phyloP scores from a whole-genome alignment of 2,329 filamentous ascomycete genomes.

The Thyridium curvatum region DNA sequence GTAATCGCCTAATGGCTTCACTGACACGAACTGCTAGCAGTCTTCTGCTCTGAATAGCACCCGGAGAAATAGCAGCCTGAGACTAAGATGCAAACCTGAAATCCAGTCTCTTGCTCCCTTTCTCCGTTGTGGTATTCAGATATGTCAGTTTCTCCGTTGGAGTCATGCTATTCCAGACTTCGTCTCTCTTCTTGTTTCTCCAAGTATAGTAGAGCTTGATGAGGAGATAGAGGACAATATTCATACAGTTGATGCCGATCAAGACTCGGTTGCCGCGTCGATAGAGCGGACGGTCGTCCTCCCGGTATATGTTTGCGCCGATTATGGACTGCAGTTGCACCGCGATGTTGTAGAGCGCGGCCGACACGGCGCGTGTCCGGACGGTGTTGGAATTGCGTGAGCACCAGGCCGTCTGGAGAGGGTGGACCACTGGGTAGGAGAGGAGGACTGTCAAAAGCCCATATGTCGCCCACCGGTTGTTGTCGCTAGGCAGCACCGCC shows the following conservation, averaged over 20 bases:
- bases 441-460: no score
- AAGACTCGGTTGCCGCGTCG: conserved; percentile 47
- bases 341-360: conserved; percentile 57
- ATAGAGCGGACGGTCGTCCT: conserved; percentile 39
- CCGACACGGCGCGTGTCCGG: conserved; percentile 54
- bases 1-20: no score
- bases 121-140: conserved; percentile 29
- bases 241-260: conserved; percentile 35
- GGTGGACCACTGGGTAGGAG: no score
- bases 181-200: conserved; percentile 13
- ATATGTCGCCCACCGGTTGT: conserved; percentile 35
- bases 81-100: conserved; percentile 30
- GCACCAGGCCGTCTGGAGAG: conserved; percentile 42
- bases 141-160: conserved; percentile 31
- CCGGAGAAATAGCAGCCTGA: no score
- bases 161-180: conserved; percentile 9
- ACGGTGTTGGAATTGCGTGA: conserved; percentile 56
- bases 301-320: conserved; percentile 30
- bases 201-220: conserved; percentile 20
- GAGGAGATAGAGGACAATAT: conserved; percentile 19
- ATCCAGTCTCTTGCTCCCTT: conserved; percentile 33
- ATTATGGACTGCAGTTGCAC: conserved; percentile 36
- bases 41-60: no score
- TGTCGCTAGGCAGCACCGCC: conserved; percentile 23
- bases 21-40: no score